A percentile compares a stretch with the other conserved stretches of the same genome.
These are phyloP conservation scores for Exophiala lecanii-corni DNA, from an alignment of 2,329 filamentous ascomycete genomes.

Conservation along the genomic window DNA sequence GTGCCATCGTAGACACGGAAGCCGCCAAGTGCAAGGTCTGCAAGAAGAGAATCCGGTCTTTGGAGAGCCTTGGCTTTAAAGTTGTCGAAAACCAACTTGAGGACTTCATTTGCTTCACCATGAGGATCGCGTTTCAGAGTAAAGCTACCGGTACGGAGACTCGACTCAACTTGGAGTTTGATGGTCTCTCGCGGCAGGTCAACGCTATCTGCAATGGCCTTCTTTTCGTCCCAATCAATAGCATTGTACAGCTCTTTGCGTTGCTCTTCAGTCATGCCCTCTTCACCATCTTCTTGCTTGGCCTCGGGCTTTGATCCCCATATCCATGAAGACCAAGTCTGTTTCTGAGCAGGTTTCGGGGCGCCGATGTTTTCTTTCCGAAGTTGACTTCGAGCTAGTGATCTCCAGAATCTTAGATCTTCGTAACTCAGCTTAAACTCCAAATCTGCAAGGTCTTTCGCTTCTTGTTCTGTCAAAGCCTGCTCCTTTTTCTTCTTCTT, in stretches of 20 bases:
- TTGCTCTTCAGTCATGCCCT: constrained; percentile 89
- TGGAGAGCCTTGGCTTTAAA: constrained; percentile 89
- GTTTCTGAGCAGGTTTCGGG: constrained; percentile 64
- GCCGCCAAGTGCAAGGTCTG: constrained; percentile 84
- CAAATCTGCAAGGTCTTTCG: constrained; percentile 66
- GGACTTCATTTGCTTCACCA: constrained; percentile 70
- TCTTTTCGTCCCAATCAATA: constrained; percentile 98
- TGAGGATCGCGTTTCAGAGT: constrained; percentile 83
- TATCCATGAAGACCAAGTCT: constrained; percentile 87
- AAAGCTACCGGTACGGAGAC: constrained; percentile 92
- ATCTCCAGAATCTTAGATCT: constrained; percentile 95
- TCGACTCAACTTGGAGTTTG: constrained; percentile 88
- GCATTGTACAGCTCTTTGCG: constrained; percentile 94
- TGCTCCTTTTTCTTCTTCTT: constrained; percentile 84
- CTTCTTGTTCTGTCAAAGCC: constrained; percentile 63
- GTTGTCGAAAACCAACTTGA: constrained; percentile 89
- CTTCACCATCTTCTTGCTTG: constrained; percentile 64
- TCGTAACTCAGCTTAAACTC: constrained; percentile 91
- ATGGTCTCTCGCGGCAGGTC: constrained; percentile 87
- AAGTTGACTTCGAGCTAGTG: constrained; percentile 85
- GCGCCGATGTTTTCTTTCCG: constrained; percentile 91
- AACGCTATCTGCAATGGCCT: constrained; percentile 77
- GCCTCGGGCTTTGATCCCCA: constrained; percentile 71
- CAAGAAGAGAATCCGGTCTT: constrained; percentile 82
- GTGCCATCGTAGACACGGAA: constrained; percentile 94